A percentile compares a stretch with the other conserved stretches of the same genome.
phyloP scores from a whole-genome alignment of 495 filamentous ascomycete genomes.

The Aeminium ludgeri region DNA sequence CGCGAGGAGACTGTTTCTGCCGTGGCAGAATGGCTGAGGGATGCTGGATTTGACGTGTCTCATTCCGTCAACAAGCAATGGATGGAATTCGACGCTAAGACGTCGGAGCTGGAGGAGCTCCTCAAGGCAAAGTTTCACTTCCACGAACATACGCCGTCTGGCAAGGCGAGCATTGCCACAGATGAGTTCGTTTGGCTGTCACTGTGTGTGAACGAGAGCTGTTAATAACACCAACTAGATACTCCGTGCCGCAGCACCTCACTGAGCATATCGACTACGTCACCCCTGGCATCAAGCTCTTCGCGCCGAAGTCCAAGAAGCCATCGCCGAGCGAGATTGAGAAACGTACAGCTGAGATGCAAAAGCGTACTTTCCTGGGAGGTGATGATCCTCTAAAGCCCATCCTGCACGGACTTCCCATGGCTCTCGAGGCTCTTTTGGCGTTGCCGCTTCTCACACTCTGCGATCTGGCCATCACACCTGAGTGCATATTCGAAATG shows the following conservation, averaged over 20 bases:
- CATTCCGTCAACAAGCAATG: constrained; percentile 17
- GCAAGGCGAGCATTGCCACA: constrained; percentile 10
- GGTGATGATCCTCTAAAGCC: not conserved
- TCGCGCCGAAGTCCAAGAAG: constrained; percentile 10
- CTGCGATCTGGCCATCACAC: constrained; percentile 10
- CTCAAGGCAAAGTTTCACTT: constrained; percentile 10
- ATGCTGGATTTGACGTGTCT: too few species aligned
- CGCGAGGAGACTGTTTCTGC: constrained; percentile 2
- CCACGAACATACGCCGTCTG: constrained; percentile 8
- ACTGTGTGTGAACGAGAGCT: not conserved
- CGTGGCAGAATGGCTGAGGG: constrained; percentile 6
- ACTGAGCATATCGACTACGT: constrained; percentile 22
- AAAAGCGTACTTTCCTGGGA: not conserved
- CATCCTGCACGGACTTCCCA: not conserved
- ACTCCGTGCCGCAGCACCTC: constrained; percentile 16
- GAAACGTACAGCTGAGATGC: not conserved
- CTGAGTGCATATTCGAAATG: constrained; percentile 9
- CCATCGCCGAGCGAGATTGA: not conserved
- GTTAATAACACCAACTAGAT: constrained; percentile 11
- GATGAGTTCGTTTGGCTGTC: constrained; percentile 6
- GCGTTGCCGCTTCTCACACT: not conserved
- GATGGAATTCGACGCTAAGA: constrained; percentile 14
- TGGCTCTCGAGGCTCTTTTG: not conserved
- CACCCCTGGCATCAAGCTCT: constrained; percentile 32
- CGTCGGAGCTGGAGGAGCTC: constrained; percentile 7